phyloP scores from a whole-genome alignment of 2,329 filamentous ascomycete species.

The Biscogniauxia marginata region DNA sequence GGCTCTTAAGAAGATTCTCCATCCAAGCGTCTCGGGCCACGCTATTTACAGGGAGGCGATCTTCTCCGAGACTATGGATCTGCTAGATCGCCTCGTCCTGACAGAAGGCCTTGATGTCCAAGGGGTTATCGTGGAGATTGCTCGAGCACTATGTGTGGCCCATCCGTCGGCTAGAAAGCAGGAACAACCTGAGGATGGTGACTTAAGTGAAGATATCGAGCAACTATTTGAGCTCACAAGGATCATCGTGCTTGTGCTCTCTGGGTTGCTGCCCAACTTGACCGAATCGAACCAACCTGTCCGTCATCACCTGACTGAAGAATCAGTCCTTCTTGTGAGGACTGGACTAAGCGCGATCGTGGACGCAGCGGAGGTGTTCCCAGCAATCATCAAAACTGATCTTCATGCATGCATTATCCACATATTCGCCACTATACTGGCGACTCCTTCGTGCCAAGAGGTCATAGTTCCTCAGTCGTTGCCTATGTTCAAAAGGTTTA shows the following conservation, averaged over 20 bases:
- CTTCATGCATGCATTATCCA: slow-evolving; percentile 95
- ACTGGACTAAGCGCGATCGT: slow-evolving; percentile 84
- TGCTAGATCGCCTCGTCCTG: slow-evolving; percentile 86
- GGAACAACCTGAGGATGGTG: slow-evolving; percentile 65
- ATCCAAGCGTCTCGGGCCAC: slow-evolving; percentile 91
- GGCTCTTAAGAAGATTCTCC: slow-evolving; percentile 90
- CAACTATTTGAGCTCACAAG: slow-evolving; percentile 95
- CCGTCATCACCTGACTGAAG: slow-evolving; percentile 80
- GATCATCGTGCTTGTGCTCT: slow-evolving; percentile 91
- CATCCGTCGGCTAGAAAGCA: slow-evolving; percentile 83
- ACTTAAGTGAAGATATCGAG: slow-evolving; percentile 94
- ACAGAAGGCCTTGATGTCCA: slow-evolving; percentile 90
- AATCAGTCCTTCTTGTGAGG: slow-evolving; percentile 77
- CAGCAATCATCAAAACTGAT: slow-evolving; percentile 93
- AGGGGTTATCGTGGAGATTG: slow-evolving; percentile 89
- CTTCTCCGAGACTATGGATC: slow-evolving; percentile 95
- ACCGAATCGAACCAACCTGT: slow-evolving; percentile 64
- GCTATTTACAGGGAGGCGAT: slow-evolving; percentile 95
- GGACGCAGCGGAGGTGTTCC: slow-evolving; percentile 93
- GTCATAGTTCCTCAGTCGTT: slow-evolving; percentile 86
- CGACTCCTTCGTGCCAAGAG: slow-evolving; percentile 82
- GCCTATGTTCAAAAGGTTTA: slow-evolving; percentile 88
- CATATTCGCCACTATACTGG: slow-evolving; percentile 90
- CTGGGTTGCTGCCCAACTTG: slow-evolving; percentile 81
- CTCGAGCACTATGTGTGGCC: slow-evolving; percentile 81